A percentile compares a stretch with the other conserved stretches of the same genome.
These are phyloP conservation scores for Candida labiduridarum DNA, from an alignment of 1,139 yeast species.

Conservation along the genomic window DNA sequence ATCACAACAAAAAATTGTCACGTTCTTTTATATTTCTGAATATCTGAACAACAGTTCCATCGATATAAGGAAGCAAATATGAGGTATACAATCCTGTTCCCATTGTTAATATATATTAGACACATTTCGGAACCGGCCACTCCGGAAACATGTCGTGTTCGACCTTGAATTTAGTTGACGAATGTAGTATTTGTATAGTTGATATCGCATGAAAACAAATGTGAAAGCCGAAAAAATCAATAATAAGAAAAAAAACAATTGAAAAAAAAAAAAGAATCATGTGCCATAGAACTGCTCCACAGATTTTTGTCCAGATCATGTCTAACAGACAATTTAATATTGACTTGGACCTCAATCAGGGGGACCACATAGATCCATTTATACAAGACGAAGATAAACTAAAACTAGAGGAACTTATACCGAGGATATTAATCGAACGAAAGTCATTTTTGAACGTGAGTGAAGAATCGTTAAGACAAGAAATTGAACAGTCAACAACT, in stretches of 20 bases:
- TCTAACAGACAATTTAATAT: conserved; percentile 24
- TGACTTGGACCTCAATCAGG: conserved; percentile 22
- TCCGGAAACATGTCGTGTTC: too few species aligned
- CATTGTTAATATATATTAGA: too few species aligned
- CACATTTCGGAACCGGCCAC: too few species aligned
- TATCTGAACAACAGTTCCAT: too few species aligned
- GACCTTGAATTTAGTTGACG: too few species aligned
- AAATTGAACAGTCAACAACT: conserved; percentile 16
- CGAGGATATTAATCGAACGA: conserved; percentile 42
- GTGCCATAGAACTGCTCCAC: not conserved
- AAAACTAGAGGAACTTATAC: conserved; percentile 43
- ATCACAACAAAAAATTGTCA: too few species aligned
- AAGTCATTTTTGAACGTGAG: conserved; percentile 50
- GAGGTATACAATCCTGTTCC: too few species aligned
- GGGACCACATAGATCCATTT: conserved; percentile 39
- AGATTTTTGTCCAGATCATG: conserved; percentile 2
- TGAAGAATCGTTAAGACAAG: conserved; percentile 51
- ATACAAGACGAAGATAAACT: conserved; percentile 43
- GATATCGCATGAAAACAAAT: not conserved
- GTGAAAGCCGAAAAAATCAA: too few species aligned
- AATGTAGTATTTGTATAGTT: too few species aligned
- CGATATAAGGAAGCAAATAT: too few species aligned
- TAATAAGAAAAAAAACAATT: not conserved
- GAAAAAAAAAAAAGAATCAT: not conserved
- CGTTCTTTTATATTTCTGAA: too few species aligned